Base-by-base conservation (phyloP, 2,329 filamentous ascomycete genomes). In the Exserohilum rostratum region DNA sequence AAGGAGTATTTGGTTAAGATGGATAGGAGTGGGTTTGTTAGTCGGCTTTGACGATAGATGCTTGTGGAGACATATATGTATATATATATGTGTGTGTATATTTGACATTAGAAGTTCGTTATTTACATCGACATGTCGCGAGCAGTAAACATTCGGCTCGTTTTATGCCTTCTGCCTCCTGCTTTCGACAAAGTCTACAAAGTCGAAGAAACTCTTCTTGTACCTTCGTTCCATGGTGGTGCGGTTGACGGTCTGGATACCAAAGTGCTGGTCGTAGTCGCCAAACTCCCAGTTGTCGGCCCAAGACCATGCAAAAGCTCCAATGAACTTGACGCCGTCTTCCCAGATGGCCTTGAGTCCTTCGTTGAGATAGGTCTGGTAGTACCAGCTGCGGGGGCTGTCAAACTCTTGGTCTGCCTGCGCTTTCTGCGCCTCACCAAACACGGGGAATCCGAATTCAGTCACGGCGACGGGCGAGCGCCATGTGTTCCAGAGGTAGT, bases 401-500 rank as follows among this genome's bases (percentile, higher is more conserved):
- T 87, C 83, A 46, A 80, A 84, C 2, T 82, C 69, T 62, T 86
- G 82, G 43, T 84, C 83, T 2, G 74, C 55, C 2, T 83, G 67
- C 0, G 68, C 65, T 10, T 72, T 75, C 39, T 79, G 77, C 0
- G 72, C 72, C 61, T 85, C 83, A 7, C 64, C 77, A 44, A 78
- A 83, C 0, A 84, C 78, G 3, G 83, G 81, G 64, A 84, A 86
- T 0, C 85, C 85, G 57, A 86, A 86, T 64, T 87, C 84, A 6
- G 79, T 78, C 5, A 86, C 71, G 18, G 76, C 73, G 6, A 83
- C 73, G 0, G 82, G 81, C 0, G 70, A 66, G 29, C 72, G 78
- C 76, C 81, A 88, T 0, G 82, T 86, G 68, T 86, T 86, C 77
- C 80, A 84, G 2, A 88, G 71, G 62, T 86, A 87, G 59, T 76